Evolutionary conservation across 306 rosid species (phyloP), one percentile per base, ranked within the genome.

Genomic region (Rosa rugosa): DNA sequence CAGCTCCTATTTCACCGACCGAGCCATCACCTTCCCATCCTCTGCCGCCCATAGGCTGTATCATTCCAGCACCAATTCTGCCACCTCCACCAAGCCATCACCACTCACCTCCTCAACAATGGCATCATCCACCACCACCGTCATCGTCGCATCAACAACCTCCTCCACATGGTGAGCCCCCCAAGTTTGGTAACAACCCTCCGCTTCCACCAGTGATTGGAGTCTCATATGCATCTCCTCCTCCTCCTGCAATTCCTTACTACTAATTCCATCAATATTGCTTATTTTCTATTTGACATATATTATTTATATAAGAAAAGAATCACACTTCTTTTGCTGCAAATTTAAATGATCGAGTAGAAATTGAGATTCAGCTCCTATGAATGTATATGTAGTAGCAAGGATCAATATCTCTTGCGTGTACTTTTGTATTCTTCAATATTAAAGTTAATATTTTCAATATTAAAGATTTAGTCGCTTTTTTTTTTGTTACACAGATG

Each of bases 201-300:
- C 85, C 82, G 5, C 82, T 82, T 77, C 85, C 85, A 20, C 85
- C 79, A 64, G 71, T 76, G 64, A n/a, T 31, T 20, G 79, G 79
- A 76, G 72, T 76, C 13, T 76, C 79, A 36, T 76, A 76, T 49
- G 71, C 72, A 6, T 76, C 79, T 76, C 79, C 79, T 76, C 79
- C 79, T 62, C 79, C 79, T n/a, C 79, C 72, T 31, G 63, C 47
- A 47, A 64, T 76, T 46, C 79, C 79, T 38, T 63, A 76, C 47
- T 76, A 76, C 60, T 76, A 76, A 64, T 64, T 57, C 13, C 25
- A 11, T 69, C 51, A 45, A 22, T 69, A 7, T 23, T 41, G 31
- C 12, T 68, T 68, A 1, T 20, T 68, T 41, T 69, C 11, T 12
- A 69, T 12, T 23, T 73, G 17, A 65, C 46, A 14, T 65, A 11